Evolutionary conservation across 352 stramenopile genomes (phyloP), one percentile per base, ranked within the genome.

Genomic region (Detonula confervacea): DNA sequence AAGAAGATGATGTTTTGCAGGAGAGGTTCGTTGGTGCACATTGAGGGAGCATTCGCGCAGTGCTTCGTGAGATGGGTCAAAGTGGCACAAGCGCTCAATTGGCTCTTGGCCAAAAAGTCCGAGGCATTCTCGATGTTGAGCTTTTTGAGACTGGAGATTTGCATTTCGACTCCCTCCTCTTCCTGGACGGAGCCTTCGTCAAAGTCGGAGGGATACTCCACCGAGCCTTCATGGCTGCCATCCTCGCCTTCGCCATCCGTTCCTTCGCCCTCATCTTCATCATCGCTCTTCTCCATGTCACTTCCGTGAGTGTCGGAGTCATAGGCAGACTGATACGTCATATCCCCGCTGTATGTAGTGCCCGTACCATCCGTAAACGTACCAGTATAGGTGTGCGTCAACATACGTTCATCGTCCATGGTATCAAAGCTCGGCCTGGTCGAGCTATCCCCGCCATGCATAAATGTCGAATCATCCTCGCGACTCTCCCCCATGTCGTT

Each of bases 11-110:
- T 24, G 24, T 66, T 87, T 25, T 86, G 33, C 3, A 90, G 49
- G 30, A 91, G 30, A 20, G 63, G 24, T 20, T 77, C 44, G 29
- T 87, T 87, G n/a, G 39, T 42, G 42, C 59, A 78, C 16, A 92
- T 57, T 7, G 77, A 6, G 4, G 77, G 69, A 70, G 72, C 72
- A 51, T 87, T 77, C 2, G 80, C 62, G 57, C 88, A 93, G 37
- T 91, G 77, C 62, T 91, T 92, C 6, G 88, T 89, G 5, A 93
- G 54, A 73, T 93, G 88, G 24, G 90, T 27, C 11, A 93, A 57
- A 25, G 82, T 85, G n/a, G 88, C 88, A 62, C 88, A 93, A 11
- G 86, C 86, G 76, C 83, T 92, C 54, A 87, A 57, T 54, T 86
- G 68, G 49, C 72, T 81, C 14, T 71, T 73, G 24, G 63, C 76